Evolutionary conservation across 768 basidiomycete species (phyloP).

Genomic region (Steccherinum ochraceum): DNA sequence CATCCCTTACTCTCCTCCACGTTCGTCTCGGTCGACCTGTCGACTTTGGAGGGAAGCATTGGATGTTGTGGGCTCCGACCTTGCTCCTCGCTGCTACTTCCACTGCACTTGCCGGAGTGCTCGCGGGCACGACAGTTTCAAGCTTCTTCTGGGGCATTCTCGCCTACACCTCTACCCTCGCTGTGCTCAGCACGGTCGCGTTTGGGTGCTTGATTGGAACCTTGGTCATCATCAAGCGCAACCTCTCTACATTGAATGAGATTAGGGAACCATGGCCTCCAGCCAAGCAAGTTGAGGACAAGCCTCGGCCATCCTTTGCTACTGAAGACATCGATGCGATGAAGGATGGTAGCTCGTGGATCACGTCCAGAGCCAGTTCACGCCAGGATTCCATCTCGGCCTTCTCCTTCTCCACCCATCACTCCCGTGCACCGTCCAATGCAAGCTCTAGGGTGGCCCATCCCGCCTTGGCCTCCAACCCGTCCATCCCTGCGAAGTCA

Average conservation of each 20-base stretch:
- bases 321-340: slow-evolving; percentile 70
- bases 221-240: slow-evolving; percentile 58
- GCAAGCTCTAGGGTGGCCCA: slow-evolving; percentile 19
- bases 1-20: slow-evolving; percentile 56
- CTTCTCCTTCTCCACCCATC: slow-evolving; percentile 70
- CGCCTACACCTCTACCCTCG: slow-evolving; percentile 49
- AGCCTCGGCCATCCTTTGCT: slow-evolving; percentile 55
- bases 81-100: slow-evolving; percentile 48
- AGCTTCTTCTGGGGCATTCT: slow-evolving; percentile 57
- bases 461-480: slow-evolving; percentile 29
- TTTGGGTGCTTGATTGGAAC: slow-evolving; percentile 60
- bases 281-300: slow-evolving; percentile 41
- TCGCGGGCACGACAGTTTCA: slow-evolving; percentile 46
- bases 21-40: slow-evolving; percentile 66
- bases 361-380: slow-evolving; percentile 56
- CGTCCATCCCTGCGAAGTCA: slow-evolving; percentile 40
- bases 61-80: slow-evolving; percentile 69
- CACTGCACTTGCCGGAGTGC: slow-evolving; percentile 50
- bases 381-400: slow-evolving; percentile 55
- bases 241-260: slow-evolving; percentile 50
- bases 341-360: slow-evolving; percentile 76
- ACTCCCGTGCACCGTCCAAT: slow-evolving; percentile 36
- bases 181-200: slow-evolving; percentile 42
- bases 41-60: slow-evolving; percentile 62
- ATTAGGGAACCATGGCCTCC: slow-evolving; percentile 57